phyloP scores from a whole-genome alignment of 441 rosid species.

The Rhodomyrtus psidioides region DNA sequence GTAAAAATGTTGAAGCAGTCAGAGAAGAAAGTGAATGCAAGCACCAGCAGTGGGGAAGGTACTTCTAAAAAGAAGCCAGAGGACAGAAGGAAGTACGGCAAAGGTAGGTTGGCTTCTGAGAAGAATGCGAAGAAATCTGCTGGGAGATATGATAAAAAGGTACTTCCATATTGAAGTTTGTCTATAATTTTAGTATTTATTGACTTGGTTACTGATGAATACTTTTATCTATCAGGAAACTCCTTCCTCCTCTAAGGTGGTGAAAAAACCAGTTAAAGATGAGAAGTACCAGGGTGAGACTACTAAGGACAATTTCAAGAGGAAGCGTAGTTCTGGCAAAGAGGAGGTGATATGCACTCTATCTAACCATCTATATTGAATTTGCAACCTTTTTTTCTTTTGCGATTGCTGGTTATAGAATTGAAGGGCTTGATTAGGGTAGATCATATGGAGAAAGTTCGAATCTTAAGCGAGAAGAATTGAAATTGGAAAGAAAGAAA shows the following conservation, averaged over 20 bases:
- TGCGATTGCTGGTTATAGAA: neutral
- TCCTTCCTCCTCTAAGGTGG: slow-evolving; percentile 47
- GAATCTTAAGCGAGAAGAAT: neutral
- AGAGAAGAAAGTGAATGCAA: slow-evolving; percentile 43
- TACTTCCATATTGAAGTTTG: slow-evolving; percentile 12
- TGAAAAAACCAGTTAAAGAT: slow-evolving; percentile 38
- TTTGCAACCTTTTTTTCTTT: neutral
- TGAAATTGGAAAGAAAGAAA: neutral
- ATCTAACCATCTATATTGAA: neutral
- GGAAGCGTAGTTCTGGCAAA: slow-evolving; percentile 45
- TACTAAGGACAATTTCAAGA: slow-evolving; percentile 50
- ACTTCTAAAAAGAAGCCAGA: slow-evolving; percentile 33
- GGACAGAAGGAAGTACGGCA: slow-evolving; percentile 47
- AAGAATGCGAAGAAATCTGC: slow-evolving; percentile 24
- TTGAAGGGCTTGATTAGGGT: neutral
- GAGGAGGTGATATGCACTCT: slow-evolving; percentile 34
- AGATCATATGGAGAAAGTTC: neutral
- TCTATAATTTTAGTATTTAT: neutral
- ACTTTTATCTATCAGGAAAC: slow-evolving; percentile 33
- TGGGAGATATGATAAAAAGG: slow-evolving; percentile 46
- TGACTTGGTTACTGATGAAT: neutral
- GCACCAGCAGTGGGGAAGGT: slow-evolving; percentile 36
- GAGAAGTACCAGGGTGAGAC: slow-evolving; percentile 44
- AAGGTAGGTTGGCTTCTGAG: slow-evolving; percentile 24
- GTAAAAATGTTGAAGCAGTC: slow-evolving; percentile 40